Conservation (phyloP, 768 basidiomycete genomes). For the Rhodotorula graminis region DNA sequence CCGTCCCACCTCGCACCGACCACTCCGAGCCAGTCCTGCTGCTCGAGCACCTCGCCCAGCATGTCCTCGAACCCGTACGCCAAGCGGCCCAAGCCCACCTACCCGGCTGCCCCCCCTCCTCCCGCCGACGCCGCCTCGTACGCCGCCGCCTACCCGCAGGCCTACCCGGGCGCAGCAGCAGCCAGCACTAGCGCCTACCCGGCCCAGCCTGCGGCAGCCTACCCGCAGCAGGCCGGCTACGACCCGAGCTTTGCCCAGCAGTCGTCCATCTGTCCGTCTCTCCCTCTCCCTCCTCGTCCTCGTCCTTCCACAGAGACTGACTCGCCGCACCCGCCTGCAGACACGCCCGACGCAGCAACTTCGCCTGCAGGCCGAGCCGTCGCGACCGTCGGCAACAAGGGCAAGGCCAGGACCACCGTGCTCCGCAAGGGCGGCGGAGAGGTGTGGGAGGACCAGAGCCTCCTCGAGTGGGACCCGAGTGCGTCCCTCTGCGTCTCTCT, state of each 20-base stretch:
- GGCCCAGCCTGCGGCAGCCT: not conserved
- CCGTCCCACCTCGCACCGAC: not conserved
- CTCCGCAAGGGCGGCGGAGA: constrained; percentile 91
- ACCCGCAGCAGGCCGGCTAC: not conserved
- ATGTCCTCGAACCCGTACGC: constrained; percentile 29
- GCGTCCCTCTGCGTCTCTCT: constrained; percentile 46
- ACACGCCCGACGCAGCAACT: constrained; percentile 62
- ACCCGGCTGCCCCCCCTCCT: not conserved
- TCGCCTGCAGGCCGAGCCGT: constrained; percentile 58
- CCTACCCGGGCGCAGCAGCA: constrained; percentile 3
- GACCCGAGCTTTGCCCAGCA: constrained; percentile 24
- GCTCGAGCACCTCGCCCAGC: not conserved
- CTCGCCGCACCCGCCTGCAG: not conserved
- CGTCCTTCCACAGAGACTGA: not conserved
- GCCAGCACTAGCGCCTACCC: not conserved
- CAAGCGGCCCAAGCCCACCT: constrained; percentile 11
- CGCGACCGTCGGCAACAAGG: constrained; percentile 51
- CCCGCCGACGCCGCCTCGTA: not conserved
- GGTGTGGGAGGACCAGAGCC: constrained; percentile 96
- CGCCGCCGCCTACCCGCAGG: not conserved
- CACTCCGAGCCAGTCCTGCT: not conserved
- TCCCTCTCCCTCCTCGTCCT: constrained; percentile 57
- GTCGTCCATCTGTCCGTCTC: constrained; percentile 44
- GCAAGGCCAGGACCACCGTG: constrained; percentile 87
- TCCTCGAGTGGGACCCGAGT: constrained; percentile 98